A percentile compares a stretch with the other conserved stretches of the same genome.
phyloP scores from a whole-genome alignment of 257 asterid genomes.

The Rehmannia glutinosa region DNA sequence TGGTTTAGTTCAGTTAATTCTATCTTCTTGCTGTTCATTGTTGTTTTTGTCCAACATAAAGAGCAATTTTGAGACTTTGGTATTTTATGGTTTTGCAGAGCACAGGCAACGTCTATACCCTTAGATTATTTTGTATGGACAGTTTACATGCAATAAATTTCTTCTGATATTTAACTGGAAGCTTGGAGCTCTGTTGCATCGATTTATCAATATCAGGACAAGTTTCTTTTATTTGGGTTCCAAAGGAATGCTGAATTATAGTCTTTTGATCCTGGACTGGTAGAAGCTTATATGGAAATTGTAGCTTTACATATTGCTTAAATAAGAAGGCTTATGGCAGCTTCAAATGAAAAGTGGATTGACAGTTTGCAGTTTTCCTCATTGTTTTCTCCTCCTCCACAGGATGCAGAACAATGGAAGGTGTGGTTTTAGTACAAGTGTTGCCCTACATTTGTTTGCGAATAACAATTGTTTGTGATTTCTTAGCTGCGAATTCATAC shows the following conservation, averaged over 20 bases:
- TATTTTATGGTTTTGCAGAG: neutral
- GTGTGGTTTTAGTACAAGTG: conserved; percentile 24
- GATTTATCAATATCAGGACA: conserved; percentile 25
- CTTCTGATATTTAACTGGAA: conserved; percentile 11
- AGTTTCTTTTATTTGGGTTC: conserved; percentile 14
- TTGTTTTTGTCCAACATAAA: neutral
- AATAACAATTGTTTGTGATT: too few relatives aligned
- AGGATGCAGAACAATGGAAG: conserved; percentile 60
- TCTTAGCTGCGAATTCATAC: too few relatives aligned
- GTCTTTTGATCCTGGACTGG: conserved; percentile 46
- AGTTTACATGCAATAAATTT: neutral
- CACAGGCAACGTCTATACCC: neutral
- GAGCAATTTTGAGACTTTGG: neutral
- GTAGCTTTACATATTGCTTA: conserved; percentile 27
- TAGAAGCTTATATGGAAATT: conserved; percentile 31
- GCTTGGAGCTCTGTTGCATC: conserved; percentile 17
- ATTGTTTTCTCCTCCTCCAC: conserved; percentile 76
- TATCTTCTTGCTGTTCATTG: neutral
- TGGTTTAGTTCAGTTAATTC: neutral
- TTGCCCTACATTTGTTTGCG: neutral
- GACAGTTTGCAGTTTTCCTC: conserved; percentile 71
- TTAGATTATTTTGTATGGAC: neutral
- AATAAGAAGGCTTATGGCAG: conserved; percentile 47
- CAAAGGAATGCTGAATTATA: conserved; percentile 40
- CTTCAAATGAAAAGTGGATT: conserved; percentile 73